These are phyloP conservation scores for Verticillium dahliae DNA, from an alignment of 2,329 filamentous ascomycete species.

Conservation along the genomic window DNA sequence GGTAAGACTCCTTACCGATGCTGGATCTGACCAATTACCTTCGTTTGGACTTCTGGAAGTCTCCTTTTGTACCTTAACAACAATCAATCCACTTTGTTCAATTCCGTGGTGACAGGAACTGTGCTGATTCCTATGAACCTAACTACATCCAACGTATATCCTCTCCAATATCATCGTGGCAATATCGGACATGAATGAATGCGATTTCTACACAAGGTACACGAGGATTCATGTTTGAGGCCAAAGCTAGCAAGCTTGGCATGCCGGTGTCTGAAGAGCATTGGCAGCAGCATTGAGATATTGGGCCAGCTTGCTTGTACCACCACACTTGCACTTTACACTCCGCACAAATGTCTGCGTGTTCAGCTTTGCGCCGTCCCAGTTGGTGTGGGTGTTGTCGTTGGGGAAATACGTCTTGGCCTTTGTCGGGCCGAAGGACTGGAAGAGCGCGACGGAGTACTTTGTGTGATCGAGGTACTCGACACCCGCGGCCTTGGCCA, in stretches of 20 bases:
- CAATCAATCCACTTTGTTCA: too few relatives aligned
- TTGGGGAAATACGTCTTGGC: slow-evolving; percentile 18
- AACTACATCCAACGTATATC: too few relatives aligned
- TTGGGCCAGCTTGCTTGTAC: neutral
- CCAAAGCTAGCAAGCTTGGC: neutral
- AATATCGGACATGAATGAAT: too few relatives aligned
- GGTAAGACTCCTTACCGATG: too few relatives aligned
- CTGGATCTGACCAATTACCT: too few relatives aligned
- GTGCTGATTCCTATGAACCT: too few relatives aligned
- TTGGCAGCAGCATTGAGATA: neutral
- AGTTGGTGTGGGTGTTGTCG: slow-evolving; percentile 20
- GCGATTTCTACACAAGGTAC: too few relatives aligned
- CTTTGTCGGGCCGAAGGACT: slow-evolving; percentile 12
- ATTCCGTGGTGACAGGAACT: too few relatives aligned
- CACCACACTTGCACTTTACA: slow-evolving; percentile 13
- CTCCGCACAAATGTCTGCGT: slow-evolving; percentile 12
- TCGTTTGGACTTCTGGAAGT: too few relatives aligned
- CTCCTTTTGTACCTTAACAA: too few relatives aligned
- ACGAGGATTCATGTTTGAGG: too few relatives aligned
- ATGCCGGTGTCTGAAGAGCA: neutral
- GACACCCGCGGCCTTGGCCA: slow-evolving; percentile 10
- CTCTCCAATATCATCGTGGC: too few relatives aligned
- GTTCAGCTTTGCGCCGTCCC: slow-evolving; percentile 12
- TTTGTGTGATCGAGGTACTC: slow-evolving; percentile 19
- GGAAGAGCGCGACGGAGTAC: slow-evolving; percentile 15